Evolutionary conservation across 108 stramenopile genomes (phyloP).

Genomic region (Cyclotella cryptica): DNA sequence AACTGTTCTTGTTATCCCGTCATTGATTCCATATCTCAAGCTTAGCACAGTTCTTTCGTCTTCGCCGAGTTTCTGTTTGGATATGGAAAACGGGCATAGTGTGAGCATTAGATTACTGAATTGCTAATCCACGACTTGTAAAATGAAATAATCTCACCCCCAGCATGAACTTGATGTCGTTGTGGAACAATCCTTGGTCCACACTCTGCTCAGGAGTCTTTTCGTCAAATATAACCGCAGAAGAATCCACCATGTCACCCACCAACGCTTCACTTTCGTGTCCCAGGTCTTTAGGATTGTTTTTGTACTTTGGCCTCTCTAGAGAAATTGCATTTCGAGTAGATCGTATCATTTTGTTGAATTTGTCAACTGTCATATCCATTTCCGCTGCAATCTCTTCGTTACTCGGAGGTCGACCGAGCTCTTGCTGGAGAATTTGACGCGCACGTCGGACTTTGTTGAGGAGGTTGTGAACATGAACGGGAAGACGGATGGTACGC

Average conservation of each 20-base stretch:
- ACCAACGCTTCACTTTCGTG: conserved; percentile 80
- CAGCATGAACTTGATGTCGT: conserved; percentile 86
- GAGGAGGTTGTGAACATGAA: conserved; percentile 95
- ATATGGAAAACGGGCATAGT: background rate
- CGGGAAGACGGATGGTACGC: conserved; percentile 94
- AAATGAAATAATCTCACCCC: conserved; percentile 23
- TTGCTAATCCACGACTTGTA: background rate
- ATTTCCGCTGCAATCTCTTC: conserved; percentile 91
- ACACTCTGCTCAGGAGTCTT: conserved; percentile 71
- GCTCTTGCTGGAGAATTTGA: conserved; percentile 62
- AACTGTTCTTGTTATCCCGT: conserved; percentile 88
- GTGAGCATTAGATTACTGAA: conserved; percentile 3
- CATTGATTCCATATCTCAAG: conserved; percentile 82
- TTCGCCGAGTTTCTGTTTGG: conserved; percentile 64
- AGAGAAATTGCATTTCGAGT: conserved; percentile 83
- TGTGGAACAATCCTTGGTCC: conserved; percentile 78
- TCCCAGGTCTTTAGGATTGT: conserved; percentile 85
- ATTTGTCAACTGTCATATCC: conserved; percentile 81
- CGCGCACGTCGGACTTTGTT: conserved; percentile 82
- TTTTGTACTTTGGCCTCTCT: conserved; percentile 82
- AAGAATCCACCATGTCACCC: conserved; percentile 74
- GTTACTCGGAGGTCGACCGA: conserved; percentile 87
- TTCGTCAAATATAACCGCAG: conserved; percentile 59
- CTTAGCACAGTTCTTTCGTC: conserved; percentile 79
- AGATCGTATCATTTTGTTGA: conserved; percentile 83